Base-by-base conservation (phyloP, 805 yeast species). In the Nakazawaea laoshanensis region DNA sequence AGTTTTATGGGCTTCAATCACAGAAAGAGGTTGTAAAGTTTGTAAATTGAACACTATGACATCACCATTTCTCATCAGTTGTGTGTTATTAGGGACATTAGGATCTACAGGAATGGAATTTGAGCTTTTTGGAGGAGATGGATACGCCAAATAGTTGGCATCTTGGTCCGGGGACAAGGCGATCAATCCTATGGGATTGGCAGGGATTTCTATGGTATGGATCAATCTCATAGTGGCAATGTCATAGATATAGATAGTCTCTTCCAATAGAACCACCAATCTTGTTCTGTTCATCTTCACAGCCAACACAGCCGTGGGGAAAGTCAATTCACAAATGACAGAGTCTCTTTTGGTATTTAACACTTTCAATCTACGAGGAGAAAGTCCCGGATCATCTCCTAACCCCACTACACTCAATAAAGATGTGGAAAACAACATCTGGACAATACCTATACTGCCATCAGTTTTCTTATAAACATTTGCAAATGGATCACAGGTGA, bases 361-460 rank as follows among this genome's bases (percentile, higher is more conserved):
- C 36, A 89, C 76, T 49, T 77, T 78, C 40, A 89, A 65, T 41
- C 89, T 69, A 40, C 97, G 65, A n/a, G 96, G 96, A 9, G 86
- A 77, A 12, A 78, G 61, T 1, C 67, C 49, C 4, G 83, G 77
- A 40, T 77, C 83, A 34, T 80, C 88, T 2, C 94, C 94, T 34
- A 75, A 65, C 5, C 89, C 92, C 2, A 86, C 94, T 5, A 87
- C 61, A 0, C 94, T 96, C 10, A 92, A 66, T 24, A 89, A 63
- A 5, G 94, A 82, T 0, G 97, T 84, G 29, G 83, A 70, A 48
- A 85, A 89, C 14, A 89, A 70, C 97, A 89, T 89, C 50, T 88
- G 96, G 7, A 87, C 81, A 3, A 86, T 72, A 0, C 86, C 87
- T 19, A 78, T 68, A 5, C 83, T 67, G 22, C 79, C 82, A 33